phyloP scores from a whole-genome alignment of 257 asterid genomes.

The Solanum chmielewskii region DNA sequence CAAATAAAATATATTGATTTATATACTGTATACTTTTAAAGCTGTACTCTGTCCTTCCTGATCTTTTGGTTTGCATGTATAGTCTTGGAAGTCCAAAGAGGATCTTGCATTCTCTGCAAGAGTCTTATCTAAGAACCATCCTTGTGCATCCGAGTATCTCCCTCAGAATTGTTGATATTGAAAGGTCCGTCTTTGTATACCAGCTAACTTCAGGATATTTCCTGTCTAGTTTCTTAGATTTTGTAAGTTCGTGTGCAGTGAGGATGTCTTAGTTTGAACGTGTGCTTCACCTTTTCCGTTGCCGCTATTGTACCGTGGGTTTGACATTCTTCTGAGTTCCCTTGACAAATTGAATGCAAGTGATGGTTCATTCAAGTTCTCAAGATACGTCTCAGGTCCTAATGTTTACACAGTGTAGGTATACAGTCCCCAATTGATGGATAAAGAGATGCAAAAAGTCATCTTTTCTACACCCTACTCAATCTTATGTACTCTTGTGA shows the following conservation, averaged over 20 bases:
- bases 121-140: slow-evolving; percentile 57
- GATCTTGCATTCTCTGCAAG: slow-evolving; percentile 58
- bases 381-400: slow-evolving; percentile 74
- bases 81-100: slow-evolving; percentile 46
- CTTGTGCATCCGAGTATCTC: slow-evolving; percentile 58
- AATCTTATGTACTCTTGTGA: too few relatives aligned
- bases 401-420: slow-evolving; percentile 20
- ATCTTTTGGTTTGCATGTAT: slow-evolving; percentile 14
- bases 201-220: slow-evolving; percentile 7
- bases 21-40: neutral
- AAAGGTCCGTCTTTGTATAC: slow-evolving; percentile 41
- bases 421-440: too few relatives aligned
- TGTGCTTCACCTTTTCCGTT: slow-evolving; percentile 61
- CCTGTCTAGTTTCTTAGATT: slow-evolving; percentile 1
- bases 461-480: neutral
- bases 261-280: slow-evolving; percentile 46
- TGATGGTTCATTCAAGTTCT: slow-evolving; percentile 49
- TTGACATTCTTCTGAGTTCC: slow-evolving; percentile 43
- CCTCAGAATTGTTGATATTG: slow-evolving; percentile 61
- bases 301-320: slow-evolving; percentile 46
- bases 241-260: slow-evolving; percentile 36
- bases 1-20: neutral
- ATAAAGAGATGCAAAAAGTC: neutral
- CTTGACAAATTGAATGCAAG: slow-evolving; percentile 35
- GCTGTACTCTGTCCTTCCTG: slow-evolving; percentile 9